phyloP scores from a whole-genome alignment of 805 yeast genomes.

The Metschnikowia orientalis region DNA sequence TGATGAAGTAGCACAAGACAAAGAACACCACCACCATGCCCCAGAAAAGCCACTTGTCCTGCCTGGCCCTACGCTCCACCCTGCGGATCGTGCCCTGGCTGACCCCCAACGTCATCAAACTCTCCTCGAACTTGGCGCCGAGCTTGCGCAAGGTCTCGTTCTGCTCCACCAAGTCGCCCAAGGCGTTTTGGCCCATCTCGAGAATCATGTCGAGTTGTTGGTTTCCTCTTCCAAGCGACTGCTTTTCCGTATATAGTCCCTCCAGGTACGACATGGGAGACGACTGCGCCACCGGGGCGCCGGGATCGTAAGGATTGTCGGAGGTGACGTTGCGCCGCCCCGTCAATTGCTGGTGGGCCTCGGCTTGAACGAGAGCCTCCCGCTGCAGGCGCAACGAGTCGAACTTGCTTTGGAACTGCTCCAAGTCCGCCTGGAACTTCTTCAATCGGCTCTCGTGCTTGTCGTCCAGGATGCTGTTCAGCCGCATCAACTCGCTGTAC shows the following conservation, averaged over 20 bases:
- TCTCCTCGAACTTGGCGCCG: constrained; percentile 58
- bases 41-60: constrained; percentile 85
- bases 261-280: constrained; percentile 43
- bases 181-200: constrained; percentile 82
- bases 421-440: constrained; percentile 48
- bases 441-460: constrained; percentile 50
- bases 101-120: constrained; percentile 79
- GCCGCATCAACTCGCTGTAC: constrained; percentile 53
- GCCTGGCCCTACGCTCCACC: constrained; percentile 75
- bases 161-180: constrained; percentile 83
- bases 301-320: constrained; percentile 49
- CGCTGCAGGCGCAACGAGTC: constrained; percentile 51
- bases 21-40: constrained; percentile 62
- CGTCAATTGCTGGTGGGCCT: constrained; percentile 49
- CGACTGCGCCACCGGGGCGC: constrained; percentile 17
- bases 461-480: constrained; percentile 52
- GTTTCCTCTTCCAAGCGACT: constrained; percentile 61
- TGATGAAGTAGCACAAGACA: constrained; percentile 61
- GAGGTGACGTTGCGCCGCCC: constrained; percentile 43
- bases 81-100: constrained; percentile 77
- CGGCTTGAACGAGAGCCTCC: constrained; percentile 47
- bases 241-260: constrained; percentile 67
- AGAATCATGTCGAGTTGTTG: constrained; percentile 83
- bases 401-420: constrained; percentile 47
- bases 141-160: constrained; percentile 64